These are phyloP conservation scores for Colletotrichum caudatum DNA, from an alignment of 2,329 filamentous ascomycete species.

Conservation along the genomic window DNA sequence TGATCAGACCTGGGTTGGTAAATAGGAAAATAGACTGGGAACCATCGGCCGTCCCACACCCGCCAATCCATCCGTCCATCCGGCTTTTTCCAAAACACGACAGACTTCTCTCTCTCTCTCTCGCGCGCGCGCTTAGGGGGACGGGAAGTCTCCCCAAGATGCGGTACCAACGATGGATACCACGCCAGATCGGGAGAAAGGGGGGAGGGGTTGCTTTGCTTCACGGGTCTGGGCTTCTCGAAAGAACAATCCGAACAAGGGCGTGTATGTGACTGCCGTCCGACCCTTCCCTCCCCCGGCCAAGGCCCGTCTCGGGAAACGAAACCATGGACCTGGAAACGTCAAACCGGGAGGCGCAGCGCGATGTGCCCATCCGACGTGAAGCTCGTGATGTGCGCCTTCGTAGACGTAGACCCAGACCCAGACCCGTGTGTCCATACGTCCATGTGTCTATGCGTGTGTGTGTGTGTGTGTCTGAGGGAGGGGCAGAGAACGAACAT, in stretches of 20 bases:
- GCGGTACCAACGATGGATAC: neutral
- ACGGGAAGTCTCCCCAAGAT: neutral
- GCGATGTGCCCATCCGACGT: neutral
- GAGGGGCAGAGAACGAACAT: neutral
- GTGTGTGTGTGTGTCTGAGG: neutral
- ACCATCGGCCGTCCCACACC: neutral
- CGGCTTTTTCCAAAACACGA: neutral
- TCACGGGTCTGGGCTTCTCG: neutral
- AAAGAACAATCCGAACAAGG: neutral
- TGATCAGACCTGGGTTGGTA: neutral
- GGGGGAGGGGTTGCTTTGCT: neutral
- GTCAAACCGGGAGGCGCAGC: neutral
- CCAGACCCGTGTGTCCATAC: neutral
- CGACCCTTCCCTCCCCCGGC: neutral
- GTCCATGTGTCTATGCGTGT: neutral
- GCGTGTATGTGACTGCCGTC: neutral
- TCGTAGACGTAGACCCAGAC: neutral
- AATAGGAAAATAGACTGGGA: neutral
- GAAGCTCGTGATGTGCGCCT: neutral
- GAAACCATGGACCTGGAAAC: neutral
- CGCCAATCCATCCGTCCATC: neutral
- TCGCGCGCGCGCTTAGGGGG: too few relatives aligned
- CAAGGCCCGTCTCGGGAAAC: neutral
- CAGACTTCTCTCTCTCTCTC: neutral
- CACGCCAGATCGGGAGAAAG: slow-evolving; percentile 1